Evolutionary conservation across 1,284 basidiomycete species (phyloP).

Genomic region (Tausonia pullulans): DNA sequence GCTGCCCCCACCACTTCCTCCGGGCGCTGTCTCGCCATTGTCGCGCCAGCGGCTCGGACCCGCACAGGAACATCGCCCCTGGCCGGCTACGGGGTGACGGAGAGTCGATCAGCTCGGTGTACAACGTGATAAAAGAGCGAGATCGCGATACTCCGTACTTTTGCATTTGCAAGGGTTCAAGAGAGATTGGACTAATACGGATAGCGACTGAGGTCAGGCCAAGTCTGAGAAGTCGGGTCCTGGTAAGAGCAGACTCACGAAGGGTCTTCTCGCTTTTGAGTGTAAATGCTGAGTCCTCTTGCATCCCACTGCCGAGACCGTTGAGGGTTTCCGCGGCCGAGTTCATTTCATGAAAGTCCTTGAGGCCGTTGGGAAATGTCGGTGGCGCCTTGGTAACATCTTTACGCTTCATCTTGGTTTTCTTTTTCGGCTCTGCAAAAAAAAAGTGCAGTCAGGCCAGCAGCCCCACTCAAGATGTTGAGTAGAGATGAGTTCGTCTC

Average conservation of each 20-base stretch:
- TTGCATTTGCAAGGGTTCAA: slow-evolving; percentile 31
- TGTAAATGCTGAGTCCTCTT: slow-evolving; percentile 25
- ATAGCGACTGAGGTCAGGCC: slow-evolving; percentile 40
- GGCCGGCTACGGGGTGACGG: too few species aligned
- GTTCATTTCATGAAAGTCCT: slow-evolving; percentile 34
- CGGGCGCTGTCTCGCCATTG: too few species aligned
- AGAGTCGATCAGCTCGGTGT: background rate
- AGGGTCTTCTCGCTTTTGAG: slow-evolving; percentile 44
- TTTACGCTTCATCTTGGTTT: slow-evolving; percentile 17
- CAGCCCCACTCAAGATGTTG: background rate
- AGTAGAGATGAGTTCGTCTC: background rate
- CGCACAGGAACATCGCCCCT: too few species aligned
- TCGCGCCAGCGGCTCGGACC: too few species aligned
- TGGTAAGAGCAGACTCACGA: slow-evolving; percentile 30
- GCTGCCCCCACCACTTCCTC: background rate
- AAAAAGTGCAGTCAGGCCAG: background rate
- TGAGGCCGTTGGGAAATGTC: slow-evolving; percentile 34
- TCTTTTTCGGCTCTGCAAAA: background rate
- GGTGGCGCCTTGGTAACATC: slow-evolving; percentile 29
- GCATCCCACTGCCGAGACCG: slow-evolving; percentile 16
- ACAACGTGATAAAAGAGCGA: background rate
- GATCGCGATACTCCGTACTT: background rate
- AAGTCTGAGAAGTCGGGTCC: background rate
- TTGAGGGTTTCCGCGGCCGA: slow-evolving; percentile 31
- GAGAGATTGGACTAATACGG: slow-evolving; percentile 19